These are phyloP conservation scores for Volvox reticuliferus DNA, from an alignment of 139 green algal genomes.

Conservation along the genomic window DNA sequence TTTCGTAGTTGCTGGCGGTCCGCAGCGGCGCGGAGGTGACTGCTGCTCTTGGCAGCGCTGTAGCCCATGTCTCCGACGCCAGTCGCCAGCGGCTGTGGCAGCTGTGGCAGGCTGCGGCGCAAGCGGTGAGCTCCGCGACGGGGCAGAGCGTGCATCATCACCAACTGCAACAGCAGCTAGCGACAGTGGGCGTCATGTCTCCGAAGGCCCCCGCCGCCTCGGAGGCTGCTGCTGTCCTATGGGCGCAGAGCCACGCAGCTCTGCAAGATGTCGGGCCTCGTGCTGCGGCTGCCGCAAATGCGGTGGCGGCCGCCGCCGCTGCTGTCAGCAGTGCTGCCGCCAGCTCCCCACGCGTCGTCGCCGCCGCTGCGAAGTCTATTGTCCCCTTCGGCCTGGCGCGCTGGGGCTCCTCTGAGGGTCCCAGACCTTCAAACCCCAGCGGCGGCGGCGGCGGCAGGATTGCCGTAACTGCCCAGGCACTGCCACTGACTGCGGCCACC, in stretches of 20 bases:
- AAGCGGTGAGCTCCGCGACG: not conserved
- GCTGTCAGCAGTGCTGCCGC: conserved; percentile 19
- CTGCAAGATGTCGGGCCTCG: conserved; percentile 35
- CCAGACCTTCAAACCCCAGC: not conserved
- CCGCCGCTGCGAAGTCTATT: conserved; percentile 1
- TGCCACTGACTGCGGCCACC: not conserved
- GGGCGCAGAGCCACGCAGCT: conserved; percentile 28
- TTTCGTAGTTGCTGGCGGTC: conserved; percentile 24
- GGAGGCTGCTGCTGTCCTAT: not conserved
- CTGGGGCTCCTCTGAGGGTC: not conserved
- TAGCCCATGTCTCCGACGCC: conserved; percentile 24
- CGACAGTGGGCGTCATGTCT: not conserved
- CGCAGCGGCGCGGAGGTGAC: conserved; percentile 27
- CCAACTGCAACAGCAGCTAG: not conserved
- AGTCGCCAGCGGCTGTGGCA: conserved; percentile 29
- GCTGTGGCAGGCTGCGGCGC: conserved; percentile 43
- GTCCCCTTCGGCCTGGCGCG: not conserved
- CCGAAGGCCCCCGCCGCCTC: no score
- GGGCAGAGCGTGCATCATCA: not conserved
- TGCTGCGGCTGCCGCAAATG: conserved; percentile 19
- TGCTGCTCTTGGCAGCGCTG: conserved; percentile 26
- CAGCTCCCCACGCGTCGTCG: conserved; percentile 5
- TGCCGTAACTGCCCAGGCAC: not conserved
- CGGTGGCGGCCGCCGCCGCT: not conserved
- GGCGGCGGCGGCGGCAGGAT: not conserved